Percentiles rank a stretch among this genome's conserved stretches.
Evolutionary conservation across 2,329 filamentous ascomycete genomes (phyloP).

Genomic region (Gaeumannomyces tritici): DNA sequence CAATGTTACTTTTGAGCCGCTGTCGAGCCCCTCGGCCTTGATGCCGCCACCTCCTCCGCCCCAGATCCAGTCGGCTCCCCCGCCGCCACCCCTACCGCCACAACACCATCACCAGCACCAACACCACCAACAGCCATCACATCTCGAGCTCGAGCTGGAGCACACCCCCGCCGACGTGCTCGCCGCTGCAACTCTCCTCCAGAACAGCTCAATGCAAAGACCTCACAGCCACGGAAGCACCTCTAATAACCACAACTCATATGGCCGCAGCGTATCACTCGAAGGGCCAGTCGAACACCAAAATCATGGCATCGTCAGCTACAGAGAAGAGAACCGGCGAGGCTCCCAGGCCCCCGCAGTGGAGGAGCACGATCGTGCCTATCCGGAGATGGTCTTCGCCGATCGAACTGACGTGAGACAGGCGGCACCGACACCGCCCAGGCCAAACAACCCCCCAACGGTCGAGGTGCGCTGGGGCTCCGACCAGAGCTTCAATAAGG

Average conservation of each 20-base stretch:
- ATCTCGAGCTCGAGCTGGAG: constrained; percentile 13
- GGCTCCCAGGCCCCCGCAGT: constrained; percentile 17
- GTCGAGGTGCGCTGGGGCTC: constrained; percentile 49
- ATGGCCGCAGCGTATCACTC: constrained; percentile 10
- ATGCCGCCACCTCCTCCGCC: constrained; percentile 11
- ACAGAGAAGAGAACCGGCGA: constrained; percentile 25
- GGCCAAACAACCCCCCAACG: background rate
- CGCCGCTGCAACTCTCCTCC: constrained; percentile 43
- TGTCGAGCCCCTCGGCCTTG: constrained; percentile 11
- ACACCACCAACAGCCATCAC: constrained; percentile 6
- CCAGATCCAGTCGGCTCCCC: background rate
- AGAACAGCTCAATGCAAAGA: constrained; percentile 27
- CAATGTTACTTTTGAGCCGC: constrained; percentile 16
- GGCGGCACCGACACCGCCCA: background rate
- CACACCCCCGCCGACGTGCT: constrained; percentile 45
- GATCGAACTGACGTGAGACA: constrained; percentile 8
- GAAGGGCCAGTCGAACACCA: constrained; percentile 29
- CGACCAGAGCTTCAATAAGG: constrained; percentile 50
- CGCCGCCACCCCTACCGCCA: background rate
- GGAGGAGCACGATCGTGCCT: constrained; percentile 24
- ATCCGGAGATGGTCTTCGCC: constrained; percentile 32
- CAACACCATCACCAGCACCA: constrained; percentile 9
- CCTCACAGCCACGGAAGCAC: constrained; percentile 14
- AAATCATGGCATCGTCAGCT: constrained; percentile 32
- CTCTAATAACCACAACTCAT: constrained; percentile 12